Base-by-base conservation (phyloP, 1,284 basidiomycete genomes). In the Moniliella sp. region DNA sequence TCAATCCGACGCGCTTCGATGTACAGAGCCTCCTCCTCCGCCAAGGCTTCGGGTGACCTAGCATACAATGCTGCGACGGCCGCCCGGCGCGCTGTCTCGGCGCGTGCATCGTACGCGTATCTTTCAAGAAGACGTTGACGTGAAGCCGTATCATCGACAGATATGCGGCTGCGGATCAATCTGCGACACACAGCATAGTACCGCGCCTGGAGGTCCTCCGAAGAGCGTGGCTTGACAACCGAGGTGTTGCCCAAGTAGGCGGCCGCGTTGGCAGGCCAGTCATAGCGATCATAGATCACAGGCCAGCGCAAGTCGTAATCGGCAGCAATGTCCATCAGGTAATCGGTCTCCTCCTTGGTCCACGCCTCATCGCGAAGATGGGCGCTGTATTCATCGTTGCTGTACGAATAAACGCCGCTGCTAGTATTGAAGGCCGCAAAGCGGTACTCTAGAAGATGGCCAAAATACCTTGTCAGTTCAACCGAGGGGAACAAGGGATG, bases 21-120 rank as follows among this genome's bases (percentile, higher is more conserved):
- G 63, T 83, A 97, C 0, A 99, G 68, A 3, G 83, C 80, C 50
- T 94, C 86, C 66, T 97, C 91, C 57, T 99, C 88, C 5, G 76
- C 75, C 26, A 93, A 75, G 62, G 94, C 82, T 33, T 79, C 74
- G 1, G 75, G 71, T 0, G 83, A 82, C 7, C 88, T 74, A 36
- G 72, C 73, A 61, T 88, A 80, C 9, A 97, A 70, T 39, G 76
- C 77, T 2, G 71, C 66, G 7, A 94, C 70, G 47, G 93, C 91
- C 40, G 75, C 74, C 62, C 88, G 94, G 36, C 91, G 75, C 42
- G 76, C 76, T 13, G 74, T 65, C 61, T 99, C 91, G 31, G 82
- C 76, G 19, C 78, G 82, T 82, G 53, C 31, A 27, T 65, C 63
- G 34, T 62, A 65, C 11, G 50, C 41, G 36, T 61, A 63, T 3